A percentile compares a stretch with the other conserved stretches of the same genome.
Conservation (phyloP, 805 yeast genomes). For the Suhomyces prunicola region DNA sequence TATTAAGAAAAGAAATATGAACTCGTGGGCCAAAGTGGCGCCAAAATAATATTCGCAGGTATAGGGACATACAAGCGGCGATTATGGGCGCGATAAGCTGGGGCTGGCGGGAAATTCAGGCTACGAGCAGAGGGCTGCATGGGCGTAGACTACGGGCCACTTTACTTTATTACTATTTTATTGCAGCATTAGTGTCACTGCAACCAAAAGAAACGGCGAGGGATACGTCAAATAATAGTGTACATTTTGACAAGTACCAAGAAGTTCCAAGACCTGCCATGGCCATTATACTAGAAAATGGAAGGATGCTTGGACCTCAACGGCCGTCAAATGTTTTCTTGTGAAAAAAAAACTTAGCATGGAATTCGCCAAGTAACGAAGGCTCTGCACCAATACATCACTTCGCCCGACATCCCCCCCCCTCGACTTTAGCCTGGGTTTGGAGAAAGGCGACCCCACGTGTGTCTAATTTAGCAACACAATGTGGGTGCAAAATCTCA, state of each 20-base stretch:
- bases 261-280: not conserved
- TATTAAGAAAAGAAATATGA: conserved; percentile 4
- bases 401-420: not conserved
- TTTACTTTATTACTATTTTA: not conserved
- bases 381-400: not conserved
- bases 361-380: not conserved
- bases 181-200: not conserved
- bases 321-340: not conserved
- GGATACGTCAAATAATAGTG: not conserved
- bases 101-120: not conserved
- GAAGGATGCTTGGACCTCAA: not conserved
- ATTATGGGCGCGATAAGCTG: not conserved
- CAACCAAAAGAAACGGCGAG: not conserved
- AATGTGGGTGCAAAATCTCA: not conserved
- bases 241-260: not conserved
- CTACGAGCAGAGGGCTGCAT: not conserved
- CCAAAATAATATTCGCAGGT: not conserved
- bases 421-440: not conserved
- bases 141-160: not conserved
- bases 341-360: not conserved
- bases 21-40: conserved; percentile 4
- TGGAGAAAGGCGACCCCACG: conserved; percentile 4
- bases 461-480: conserved; percentile 5
- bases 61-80: not conserved
- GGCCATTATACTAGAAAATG: not conserved